Percentiles rank a stretch among this genome's conserved stretches.
Evolutionary conservation across 2,329 filamentous ascomycete genomes (phyloP).

Genomic region (Monosporascus sp.): DNA sequence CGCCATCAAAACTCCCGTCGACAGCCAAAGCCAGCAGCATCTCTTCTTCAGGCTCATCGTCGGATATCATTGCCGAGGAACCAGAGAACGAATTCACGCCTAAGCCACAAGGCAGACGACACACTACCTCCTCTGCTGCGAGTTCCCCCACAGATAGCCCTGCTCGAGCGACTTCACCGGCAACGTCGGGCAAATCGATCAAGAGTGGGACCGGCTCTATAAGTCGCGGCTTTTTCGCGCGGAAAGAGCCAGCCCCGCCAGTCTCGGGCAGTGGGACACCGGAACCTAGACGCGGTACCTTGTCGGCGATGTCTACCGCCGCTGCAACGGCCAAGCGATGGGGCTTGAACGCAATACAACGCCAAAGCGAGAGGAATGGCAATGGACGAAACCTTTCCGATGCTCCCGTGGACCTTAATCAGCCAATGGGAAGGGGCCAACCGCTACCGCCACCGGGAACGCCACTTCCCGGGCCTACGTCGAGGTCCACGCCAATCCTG

Average conservation of each 20-base stretch:
- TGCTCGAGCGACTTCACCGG: conserved; percentile 13
- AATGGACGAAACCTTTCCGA: conserved; percentile 26
- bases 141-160: conserved; percentile 16
- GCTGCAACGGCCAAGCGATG: conserved; percentile 29
- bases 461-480: conserved; percentile 25
- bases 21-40: conserved; percentile 7
- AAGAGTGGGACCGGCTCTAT: conserved; percentile 24
- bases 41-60: conserved; percentile 17
- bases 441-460: conserved; percentile 28
- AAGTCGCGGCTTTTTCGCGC: conserved; percentile 20
- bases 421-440: conserved; percentile 30
- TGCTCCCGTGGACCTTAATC: conserved; percentile 25
- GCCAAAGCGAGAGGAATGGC: conserved; percentile 21
- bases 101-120: conserved; percentile 18
- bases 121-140: conserved; percentile 24
- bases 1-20: conserved; percentile 19
- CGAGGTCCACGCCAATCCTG: conserved; percentile 20
- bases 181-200: conserved; percentile 20
- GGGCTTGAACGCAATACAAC: conserved; percentile 27
- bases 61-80: conserved; percentile 15
- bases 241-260: conserved; percentile 20
- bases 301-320: conserved; percentile 26
- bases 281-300: conserved; percentile 23
- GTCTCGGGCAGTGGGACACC: conserved; percentile 13
- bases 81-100: conserved; percentile 15